Evolutionary conservation across 208 protist species (phyloP), one percentile per base, ranked within the genome.

Genomic region (Leishmania guyanensis): DNA sequence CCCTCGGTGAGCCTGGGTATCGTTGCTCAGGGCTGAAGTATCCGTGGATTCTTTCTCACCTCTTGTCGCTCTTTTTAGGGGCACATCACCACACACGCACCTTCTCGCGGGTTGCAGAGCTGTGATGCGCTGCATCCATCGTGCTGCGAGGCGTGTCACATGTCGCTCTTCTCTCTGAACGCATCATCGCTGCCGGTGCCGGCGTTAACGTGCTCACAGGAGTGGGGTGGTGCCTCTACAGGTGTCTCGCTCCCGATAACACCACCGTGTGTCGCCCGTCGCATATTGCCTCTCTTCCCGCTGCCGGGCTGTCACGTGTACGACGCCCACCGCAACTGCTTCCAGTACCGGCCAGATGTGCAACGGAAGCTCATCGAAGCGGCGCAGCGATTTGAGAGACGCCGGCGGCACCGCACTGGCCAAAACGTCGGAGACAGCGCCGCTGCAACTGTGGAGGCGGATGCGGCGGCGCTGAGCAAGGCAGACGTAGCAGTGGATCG

Each of bases 241-340:
- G 8, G 46, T 22, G 16, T n/a, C 29, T 76, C 50, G 71, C 53
- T 65, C 5, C 33, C 51, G 8, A 85, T 85, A 8, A 78, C 54
- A 3, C 82, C 82, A 0, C 82, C 82, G 29, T 75, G 82, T 8
- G 58, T 46, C 26, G 82, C 77, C 6, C 58, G 77, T 12, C 82
- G 82, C 39, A 60, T 85, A 22, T 17, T 81, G 60, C 82, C 82
- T 1, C 4, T 48, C n/a, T 78, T 81, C 77, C n/a, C 71, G 0
- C 46, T 62, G 29, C 75, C 75, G 0, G 76, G 73, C 43, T 80
- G 29, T 39, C 81, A 85, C 73, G 43, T 76, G 56, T 83, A 88
- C 75, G 78, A 88, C 70, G 54, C 78, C 16, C 77, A 85, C 75
- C 26, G 33, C 17, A 81, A 84, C 62, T 84, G 76, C 70, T 80